Base-by-base conservation (phyloP, 306 rosid genomes). In the Corylus americana region DNA sequence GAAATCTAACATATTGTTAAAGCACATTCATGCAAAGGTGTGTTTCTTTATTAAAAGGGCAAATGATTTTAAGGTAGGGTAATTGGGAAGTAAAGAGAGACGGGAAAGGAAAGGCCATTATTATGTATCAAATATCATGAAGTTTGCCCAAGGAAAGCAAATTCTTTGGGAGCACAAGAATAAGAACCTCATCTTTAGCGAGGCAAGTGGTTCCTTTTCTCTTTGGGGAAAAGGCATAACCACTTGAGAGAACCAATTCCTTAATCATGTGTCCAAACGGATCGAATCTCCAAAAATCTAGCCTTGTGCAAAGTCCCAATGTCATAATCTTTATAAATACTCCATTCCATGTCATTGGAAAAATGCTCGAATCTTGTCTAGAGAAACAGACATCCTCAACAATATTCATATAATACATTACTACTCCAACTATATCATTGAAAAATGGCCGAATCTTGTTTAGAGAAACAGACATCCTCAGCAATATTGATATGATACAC, bases 161-260 rank as follows among this genome's bases (percentile, higher is more conserved):
- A n/a, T 37, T 66, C 53, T 39, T 61, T 22, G 50, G 68, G 78
- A 78, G 81, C 45, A 58, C 51, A 74, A 45, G 88, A 87, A 80
- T 70, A 63, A 85, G 87, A 89, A 89, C 83, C 85, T 79, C 78
- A 84, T 85, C 86, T 80, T 76, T 50, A 78, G 66, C 72, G 64
- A 78, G 80, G 74, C 82, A 69, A 82, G 27, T 49, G 77, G 25
- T 73, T 77, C 27, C 44, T 3, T 69, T 73, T 12, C 51, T 69
- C 80, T 79, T 58, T 77, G 13, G 71, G 83, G 31, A 53, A 80
- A 49, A 35, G 70, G 81, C 62, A 45, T 74, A 74, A 49, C 70
- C 78, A 48, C 55, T 74, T 20, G 55, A 74, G 35, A 69, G 42
- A 83, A 82, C 89, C 63, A 83, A 78, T 83, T 88, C 91, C 82